These are phyloP conservation scores for Synchytrium microbalum DNA, from an alignment of 371 early-diverging fungal species.

Conservation along the genomic window DNA sequence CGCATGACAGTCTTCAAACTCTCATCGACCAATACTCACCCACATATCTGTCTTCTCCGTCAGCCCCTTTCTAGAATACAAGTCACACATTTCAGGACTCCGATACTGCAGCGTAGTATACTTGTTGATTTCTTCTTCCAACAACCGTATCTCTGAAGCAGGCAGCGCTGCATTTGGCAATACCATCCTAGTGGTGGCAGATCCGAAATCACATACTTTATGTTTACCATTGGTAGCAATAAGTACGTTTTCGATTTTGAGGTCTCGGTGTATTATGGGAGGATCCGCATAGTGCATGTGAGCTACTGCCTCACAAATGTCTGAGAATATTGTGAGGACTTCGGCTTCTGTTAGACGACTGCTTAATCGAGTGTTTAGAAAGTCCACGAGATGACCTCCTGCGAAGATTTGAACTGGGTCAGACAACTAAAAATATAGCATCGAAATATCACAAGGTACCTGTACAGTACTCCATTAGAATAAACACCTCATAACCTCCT, in stretches of 20 bases:
- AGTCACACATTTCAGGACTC: constrained; percentile 87
- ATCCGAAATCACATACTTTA: constrained; percentile 93
- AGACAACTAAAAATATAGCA: neutral
- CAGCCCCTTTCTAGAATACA: constrained; percentile 71
- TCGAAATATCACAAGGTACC: constrained; percentile 44
- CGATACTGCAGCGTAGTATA: constrained; percentile 89
- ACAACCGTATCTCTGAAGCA: constrained; percentile 49
- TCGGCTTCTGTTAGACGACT: constrained; percentile 68
- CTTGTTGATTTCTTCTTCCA: constrained; percentile 81
- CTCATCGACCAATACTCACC: constrained; percentile 21
- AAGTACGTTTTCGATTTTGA: constrained; percentile 65
- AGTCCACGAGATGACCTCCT: constrained; percentile 79
- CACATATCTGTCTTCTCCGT: constrained; percentile 78
- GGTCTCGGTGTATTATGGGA: constrained; percentile 64
- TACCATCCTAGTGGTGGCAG: constrained; percentile 63
- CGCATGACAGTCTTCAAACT: neutral
- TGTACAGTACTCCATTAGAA: constrained; percentile 85
- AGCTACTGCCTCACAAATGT: constrained; percentile 81
- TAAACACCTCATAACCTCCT: constrained; percentile 67
- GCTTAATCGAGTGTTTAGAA: constrained; percentile 71
- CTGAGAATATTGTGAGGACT: constrained; percentile 75
- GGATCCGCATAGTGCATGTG: constrained; percentile 65
- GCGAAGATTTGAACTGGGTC: neutral
- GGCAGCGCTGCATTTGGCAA: constrained; percentile 36
- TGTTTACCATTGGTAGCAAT: constrained; percentile 44